These are phyloP conservation scores for Bolboschoenoplectus hybrid DNA, from an alignment of 202 grass and related monocot genomes.

Conservation along the genomic window DNA sequence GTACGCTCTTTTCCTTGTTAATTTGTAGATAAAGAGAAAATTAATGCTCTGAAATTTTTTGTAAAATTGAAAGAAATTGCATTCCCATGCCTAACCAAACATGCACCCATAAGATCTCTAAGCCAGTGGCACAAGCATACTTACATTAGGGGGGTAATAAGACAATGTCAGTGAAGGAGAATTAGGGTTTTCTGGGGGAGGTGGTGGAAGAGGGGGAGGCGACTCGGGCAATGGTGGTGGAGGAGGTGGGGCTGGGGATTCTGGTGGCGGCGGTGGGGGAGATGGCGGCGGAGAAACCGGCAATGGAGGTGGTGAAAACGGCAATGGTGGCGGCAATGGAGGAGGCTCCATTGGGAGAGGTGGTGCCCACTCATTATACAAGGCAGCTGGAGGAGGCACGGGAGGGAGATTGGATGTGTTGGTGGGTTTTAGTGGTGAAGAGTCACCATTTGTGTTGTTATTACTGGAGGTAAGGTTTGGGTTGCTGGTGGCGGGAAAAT, in stretches of 20 bases:
- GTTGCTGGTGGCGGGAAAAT: conserved; percentile 11
- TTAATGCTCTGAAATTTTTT: not conserved
- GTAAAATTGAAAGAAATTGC: conserved; percentile 15
- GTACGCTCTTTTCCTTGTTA: not conserved
- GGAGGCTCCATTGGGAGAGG: conserved; percentile 38
- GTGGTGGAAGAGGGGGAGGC: conserved; percentile 34
- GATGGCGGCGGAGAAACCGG: conserved; percentile 50
- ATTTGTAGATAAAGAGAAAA: conserved; percentile 17
- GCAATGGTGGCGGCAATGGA: conserved; percentile 36
- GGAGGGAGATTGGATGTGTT: not conserved
- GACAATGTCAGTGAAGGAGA: conserved; percentile 13
- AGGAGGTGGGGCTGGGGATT: conserved; percentile 39
- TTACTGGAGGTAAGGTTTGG: conserved; percentile 23
- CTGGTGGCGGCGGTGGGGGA: conserved; percentile 44
- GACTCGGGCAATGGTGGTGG: conserved; percentile 35
- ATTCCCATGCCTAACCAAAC: conserved; percentile 15
- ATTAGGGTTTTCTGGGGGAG: conserved; percentile 22
- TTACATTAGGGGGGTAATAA: not conserved
- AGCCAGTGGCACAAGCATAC: not conserved
- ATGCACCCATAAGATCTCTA: not conserved
- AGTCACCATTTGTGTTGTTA: not conserved
- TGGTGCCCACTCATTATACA: conserved; percentile 19
- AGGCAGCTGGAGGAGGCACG: not conserved
- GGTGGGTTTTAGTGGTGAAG: conserved; percentile 14
- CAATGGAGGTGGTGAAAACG: conserved; percentile 47